Percentiles rank a stretch among this genome's conserved stretches.
phyloP scores from a whole-genome alignment of 2,329 filamentous ascomycete genomes.

The Fusarium mexicanum region DNA sequence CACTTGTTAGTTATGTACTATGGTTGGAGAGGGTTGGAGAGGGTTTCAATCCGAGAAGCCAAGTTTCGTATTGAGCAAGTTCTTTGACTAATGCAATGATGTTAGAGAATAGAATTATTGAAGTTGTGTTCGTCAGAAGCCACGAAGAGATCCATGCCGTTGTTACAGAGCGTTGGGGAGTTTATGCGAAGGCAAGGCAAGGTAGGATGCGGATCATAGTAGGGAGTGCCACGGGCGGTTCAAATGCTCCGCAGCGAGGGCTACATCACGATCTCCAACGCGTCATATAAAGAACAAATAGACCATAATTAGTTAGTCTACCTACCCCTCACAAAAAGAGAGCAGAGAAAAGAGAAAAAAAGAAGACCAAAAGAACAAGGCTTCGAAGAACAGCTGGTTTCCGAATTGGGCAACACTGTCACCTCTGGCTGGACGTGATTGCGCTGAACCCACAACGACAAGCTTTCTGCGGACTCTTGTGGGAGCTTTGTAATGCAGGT shows the following conservation, averaged over 20 bases:
- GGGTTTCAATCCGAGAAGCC: not conserved
- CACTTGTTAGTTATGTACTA: not conserved
- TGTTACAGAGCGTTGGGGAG: not conserved
- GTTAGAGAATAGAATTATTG: not conserved
- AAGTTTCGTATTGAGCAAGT: not conserved
- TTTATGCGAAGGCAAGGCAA: not conserved
- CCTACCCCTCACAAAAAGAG: slow-evolving; percentile 21
- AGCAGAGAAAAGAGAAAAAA: not conserved
- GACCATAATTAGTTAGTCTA: not conserved
- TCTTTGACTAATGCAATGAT: slow-evolving; percentile 1
- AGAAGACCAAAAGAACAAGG: slow-evolving; percentile 12
- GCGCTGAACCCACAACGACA: slow-evolving; percentile 26
- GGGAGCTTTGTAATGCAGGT: slow-evolving; percentile 39
- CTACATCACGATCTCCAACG: slow-evolving; percentile 22
- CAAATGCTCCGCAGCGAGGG: slow-evolving; percentile 13
- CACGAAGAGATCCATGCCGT: not conserved
- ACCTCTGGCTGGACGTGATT: slow-evolving; percentile 36
- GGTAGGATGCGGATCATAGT: slow-evolving; percentile 2
- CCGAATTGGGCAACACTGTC: slow-evolving; percentile 42
- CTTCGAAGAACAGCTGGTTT: slow-evolving; percentile 39
- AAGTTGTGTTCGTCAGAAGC: not conserved
- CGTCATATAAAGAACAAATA: not conserved
- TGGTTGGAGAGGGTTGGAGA: slow-evolving; percentile 9
- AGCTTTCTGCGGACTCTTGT: slow-evolving; percentile 38
- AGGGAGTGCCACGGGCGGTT: not conserved